Base-by-base conservation (phyloP, 2,329 filamentous ascomycete genomes). In the Aspergillus hortae region DNA sequence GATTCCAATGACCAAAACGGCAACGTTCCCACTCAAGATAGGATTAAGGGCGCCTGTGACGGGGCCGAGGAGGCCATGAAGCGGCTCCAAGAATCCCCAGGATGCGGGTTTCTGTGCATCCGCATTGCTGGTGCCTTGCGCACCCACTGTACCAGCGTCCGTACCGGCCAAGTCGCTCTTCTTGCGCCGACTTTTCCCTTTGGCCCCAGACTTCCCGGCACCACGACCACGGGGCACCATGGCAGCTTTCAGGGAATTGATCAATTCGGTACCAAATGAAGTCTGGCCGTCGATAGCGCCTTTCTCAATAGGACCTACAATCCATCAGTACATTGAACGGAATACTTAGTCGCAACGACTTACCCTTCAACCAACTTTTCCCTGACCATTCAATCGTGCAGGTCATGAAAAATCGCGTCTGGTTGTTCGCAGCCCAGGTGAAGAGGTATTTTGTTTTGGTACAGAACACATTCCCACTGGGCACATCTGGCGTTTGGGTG, bases 321-420 rank as follows among this genome's bases (percentile, higher is more conserved):
- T 46, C 12, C 32, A 53, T 78, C 57, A 77, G 70, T 46, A 53
- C 12, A 32, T 23, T 6, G 6, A 19, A 49, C 44, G 25, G 21
- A 27, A 3, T 44, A n/a, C 2, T 25, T 11, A 25, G 17, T 30
- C 21, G 23, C 42, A 33, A 12, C 4, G 7, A 66, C 78, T 67
- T 77, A 95, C 92, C 90, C 77, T 94, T 96, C 43, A 99, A 76
- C 94, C 94, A 99, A 76, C 92, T 96, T 79, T 97, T 99, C 62
- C 92, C 92, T 3, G 87, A 87, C 95, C 95, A 99, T 66, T 99
- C 95, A 41, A 96, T 89, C 2, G 85, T 87, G 69, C 90, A 96
- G 60, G 87, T 96, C 74, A 92, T 87, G 56, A 94, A 84, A 27
- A 99, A 75, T 25, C 91, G 83, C 1, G 95, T 99, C 36, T 84